Base-by-base conservation (phyloP, 257 asterid genomes). In the Leptodermis oblonga region DNA sequence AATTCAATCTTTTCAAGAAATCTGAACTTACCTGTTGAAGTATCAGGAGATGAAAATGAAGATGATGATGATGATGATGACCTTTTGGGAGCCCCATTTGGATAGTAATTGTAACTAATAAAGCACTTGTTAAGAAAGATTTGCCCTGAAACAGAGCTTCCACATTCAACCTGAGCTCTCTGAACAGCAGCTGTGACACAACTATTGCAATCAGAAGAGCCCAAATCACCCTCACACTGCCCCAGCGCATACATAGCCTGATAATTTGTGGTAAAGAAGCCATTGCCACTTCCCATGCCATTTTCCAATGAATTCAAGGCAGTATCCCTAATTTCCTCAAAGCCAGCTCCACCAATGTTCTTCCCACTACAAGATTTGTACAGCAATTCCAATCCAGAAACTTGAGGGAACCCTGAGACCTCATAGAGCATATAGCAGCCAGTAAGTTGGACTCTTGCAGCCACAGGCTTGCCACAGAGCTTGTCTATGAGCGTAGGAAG, bases 101-200 rank as follows among this genome's bases (percentile, higher is more conserved):
- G 80, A 62, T 82, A 87, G 80, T 77, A 83, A 67, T 78, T 84
- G 48, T 83, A 93, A 70, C 90, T 84, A 59, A 93, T 84, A 71
- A 86, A 93, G 77, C 99, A 93, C 77, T 87, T 93, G 60, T 86
- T 87, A 33, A 93, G 95, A 74, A 84, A 93, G 14, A 93, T 80
- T 77, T 90, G 96, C 43, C 95, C 97, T 77, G 90, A 77, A 83
- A 87, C 43, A 10, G 99, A 87, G 77, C 96, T 86, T 61, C 99
- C 99, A 83, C 99, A 93, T 79, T 93, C 99, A 73, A 87, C 96
- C 76, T 93, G 99, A 79, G 96, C 90, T 70, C 81, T 93, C 80
- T 93, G 96, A 22, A 88, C 95, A 52, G 97, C 97, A 83, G 3
- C 85, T 75, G 87, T 85, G 70, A 90, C 97, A 82, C 99, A 93